Conservation (phyloP, 108 stramenopile genomes). For the Nitzschia palea region DNA sequence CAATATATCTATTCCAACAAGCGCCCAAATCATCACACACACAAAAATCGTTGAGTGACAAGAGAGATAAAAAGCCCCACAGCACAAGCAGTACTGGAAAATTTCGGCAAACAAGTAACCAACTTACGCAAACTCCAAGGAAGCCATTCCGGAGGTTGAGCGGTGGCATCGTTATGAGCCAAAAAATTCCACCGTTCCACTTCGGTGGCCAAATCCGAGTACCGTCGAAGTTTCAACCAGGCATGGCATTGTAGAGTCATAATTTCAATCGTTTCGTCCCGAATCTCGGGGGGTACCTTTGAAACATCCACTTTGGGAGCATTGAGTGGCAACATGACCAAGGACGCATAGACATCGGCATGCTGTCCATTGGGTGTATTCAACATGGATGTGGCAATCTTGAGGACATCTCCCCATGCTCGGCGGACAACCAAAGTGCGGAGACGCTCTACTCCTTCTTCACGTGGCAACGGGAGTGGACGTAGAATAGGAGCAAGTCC, state of each 20-base stretch:
- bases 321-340: slow-evolving; percentile 17
- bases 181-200: slow-evolving; percentile 55
- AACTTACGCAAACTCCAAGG: slow-evolving; percentile 41
- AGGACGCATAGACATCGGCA: slow-evolving; percentile 36
- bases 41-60: slow-evolving; percentile 12
- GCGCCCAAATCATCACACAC: too few relatives aligned
- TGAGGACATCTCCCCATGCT: slow-evolving; percentile 79
- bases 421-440: slow-evolving; percentile 54
- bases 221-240: slow-evolving; percentile 57
- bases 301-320: slow-evolving; percentile 1
- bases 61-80: neutral
- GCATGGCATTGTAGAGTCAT: slow-evolving; percentile 66
- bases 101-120: neutral
- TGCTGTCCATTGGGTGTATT: slow-evolving; percentile 8
- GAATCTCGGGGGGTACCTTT: slow-evolving; percentile 1
- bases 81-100: neutral
- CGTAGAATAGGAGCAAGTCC: slow-evolving; percentile 20
- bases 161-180: slow-evolving; percentile 24
- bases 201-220: slow-evolving; percentile 59
- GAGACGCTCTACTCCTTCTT: slow-evolving; percentile 29
- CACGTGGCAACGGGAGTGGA: slow-evolving; percentile 41
- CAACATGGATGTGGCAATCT: slow-evolving; percentile 42
- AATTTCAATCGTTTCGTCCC: slow-evolving; percentile 59
- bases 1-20: slow-evolving; percentile 52
- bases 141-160: slow-evolving; percentile 32